Conservation (phyloP, 2,329 filamentous ascomycete genomes). For the Curvularia sp. region DNA sequence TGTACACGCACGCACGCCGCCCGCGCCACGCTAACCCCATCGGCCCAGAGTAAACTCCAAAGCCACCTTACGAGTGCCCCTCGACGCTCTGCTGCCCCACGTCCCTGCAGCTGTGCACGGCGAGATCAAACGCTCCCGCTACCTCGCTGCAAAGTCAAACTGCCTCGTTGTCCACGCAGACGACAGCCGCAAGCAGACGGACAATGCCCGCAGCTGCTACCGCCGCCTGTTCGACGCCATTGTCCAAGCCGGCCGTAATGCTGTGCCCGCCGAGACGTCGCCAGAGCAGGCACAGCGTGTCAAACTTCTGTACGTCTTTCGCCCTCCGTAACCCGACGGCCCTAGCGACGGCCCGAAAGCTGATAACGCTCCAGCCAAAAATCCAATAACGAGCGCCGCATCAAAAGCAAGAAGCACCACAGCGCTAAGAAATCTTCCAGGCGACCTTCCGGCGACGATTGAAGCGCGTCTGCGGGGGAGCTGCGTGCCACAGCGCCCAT, state of each 20-base stretch:
- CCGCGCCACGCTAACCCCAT: constrained; percentile 49
- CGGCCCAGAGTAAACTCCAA: constrained; percentile 70
- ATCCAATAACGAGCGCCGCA: constrained; percentile 63
- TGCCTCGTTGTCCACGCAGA: constrained; percentile 68
- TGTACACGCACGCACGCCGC: constrained; percentile 14
- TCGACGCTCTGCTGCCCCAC: constrained; percentile 60
- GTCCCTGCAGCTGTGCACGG: constrained; percentile 63
- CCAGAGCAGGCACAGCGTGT: constrained; percentile 63
- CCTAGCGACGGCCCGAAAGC: constrained; percentile 24
- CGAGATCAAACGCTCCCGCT: constrained; percentile 61
- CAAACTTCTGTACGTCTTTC: constrained; percentile 62
- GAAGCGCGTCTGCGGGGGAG: constrained; percentile 27
- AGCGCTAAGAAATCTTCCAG: constrained; percentile 68
- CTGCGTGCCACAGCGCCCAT: constrained; percentile 14
- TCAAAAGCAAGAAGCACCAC: constrained; percentile 66
- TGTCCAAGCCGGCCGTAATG: constrained; percentile 57
- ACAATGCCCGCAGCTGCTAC: constrained; percentile 67
- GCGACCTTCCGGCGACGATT: constrained; percentile 50
- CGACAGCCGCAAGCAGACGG: constrained; percentile 66
- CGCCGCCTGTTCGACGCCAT: constrained; percentile 64
- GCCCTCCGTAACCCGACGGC: constrained; percentile 14
- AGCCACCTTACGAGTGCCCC: constrained; percentile 66
- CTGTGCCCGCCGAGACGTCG: constrained; percentile 68
- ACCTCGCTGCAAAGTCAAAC: constrained; percentile 61
- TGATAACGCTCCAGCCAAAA: constrained; percentile 57